phyloP scores from a whole-genome alignment of 805 yeast species.

The Candida silvicultrix region DNA sequence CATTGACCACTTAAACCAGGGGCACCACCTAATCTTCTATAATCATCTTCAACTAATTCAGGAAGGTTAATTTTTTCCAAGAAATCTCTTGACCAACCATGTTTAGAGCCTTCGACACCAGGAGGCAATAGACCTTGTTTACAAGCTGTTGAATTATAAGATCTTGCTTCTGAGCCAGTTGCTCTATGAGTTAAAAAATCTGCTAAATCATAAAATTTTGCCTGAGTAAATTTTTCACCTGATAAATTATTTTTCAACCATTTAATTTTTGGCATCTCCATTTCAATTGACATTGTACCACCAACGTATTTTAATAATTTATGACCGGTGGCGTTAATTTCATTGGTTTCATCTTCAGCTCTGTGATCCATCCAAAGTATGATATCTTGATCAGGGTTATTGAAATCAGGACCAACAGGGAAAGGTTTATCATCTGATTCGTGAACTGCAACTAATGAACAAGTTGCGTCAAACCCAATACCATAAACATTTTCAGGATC shows the following conservation, averaged over 20 bases:
- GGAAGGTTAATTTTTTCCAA: slow-evolving; percentile 60
- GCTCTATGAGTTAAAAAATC: slow-evolving; percentile 91
- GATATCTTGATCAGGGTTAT: slow-evolving; percentile 68
- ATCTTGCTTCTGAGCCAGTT: slow-evolving; percentile 80
- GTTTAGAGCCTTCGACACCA: slow-evolving; percentile 79
- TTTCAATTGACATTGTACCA: slow-evolving; percentile 95
- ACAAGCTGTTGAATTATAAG: slow-evolving; percentile 87
- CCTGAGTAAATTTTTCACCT: slow-evolving; percentile 42
- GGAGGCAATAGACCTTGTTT: slow-evolving; percentile 92
- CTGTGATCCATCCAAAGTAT: slow-evolving; percentile 99
- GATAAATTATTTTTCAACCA: slow-evolving; percentile 91
- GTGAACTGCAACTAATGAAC: slow-evolving; percentile 81
- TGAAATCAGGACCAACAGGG: slow-evolving; percentile 89
- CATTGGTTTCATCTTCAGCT: slow-evolving; percentile 74
- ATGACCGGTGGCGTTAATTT: slow-evolving; percentile 76
- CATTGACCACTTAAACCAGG: slow-evolving; percentile 67
- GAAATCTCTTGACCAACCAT: slow-evolving; percentile 90
- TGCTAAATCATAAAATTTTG: slow-evolving; percentile 87
- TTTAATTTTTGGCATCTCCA: slow-evolving; percentile 96
- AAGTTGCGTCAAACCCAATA: slow-evolving; percentile 95
- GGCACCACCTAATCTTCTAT: slow-evolving; percentile 77
- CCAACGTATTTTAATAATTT: slow-evolving; percentile 87
- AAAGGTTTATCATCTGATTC: slow-evolving; percentile 62
- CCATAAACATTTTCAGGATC: slow-evolving; percentile 68
- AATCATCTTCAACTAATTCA: slow-evolving; percentile 74